A percentile compares a stretch with the other conserved stretches of the same genome.
phyloP scores from a whole-genome alignment of 2,329 filamentous ascomycete species.

The Stromatinia cepivora region DNA sequence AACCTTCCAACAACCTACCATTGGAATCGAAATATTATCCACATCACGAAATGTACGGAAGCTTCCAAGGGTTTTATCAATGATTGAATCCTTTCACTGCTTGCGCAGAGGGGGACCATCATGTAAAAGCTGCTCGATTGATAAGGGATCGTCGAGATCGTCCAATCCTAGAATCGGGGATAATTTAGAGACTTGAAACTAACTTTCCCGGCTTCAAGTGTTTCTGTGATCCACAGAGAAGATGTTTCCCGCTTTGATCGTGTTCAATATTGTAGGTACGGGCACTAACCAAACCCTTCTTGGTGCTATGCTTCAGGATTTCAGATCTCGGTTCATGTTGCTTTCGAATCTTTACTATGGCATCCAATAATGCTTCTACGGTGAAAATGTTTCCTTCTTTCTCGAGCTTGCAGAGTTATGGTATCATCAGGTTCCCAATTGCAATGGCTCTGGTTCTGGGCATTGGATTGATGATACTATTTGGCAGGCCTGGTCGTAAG shows the following conservation, averaged over 20 bases:
- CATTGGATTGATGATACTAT: neutral
- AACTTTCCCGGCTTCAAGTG: constrained; percentile 3
- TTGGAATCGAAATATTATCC: neutral
- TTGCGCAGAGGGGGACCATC: neutral
- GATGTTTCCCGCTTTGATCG: neutral
- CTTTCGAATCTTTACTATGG: neutral
- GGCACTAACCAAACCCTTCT: neutral
- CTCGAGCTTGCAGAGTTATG: neutral
- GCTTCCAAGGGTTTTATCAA: no score
- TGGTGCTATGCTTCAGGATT: neutral
- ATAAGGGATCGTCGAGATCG: neutral
- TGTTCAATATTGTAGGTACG: neutral
- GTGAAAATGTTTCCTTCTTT: neutral
- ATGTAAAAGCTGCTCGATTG: neutral
- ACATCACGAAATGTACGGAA: neutral
- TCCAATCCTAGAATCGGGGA: neutral
- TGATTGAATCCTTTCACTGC: neutral
- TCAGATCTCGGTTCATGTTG: neutral
- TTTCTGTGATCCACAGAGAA: neutral
- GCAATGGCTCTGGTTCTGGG: neutral
- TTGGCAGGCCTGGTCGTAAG: neutral
- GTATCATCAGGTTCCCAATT: neutral
- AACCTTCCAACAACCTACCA: no score
- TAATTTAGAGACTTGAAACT: neutral
- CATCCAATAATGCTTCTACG: neutral